Evolutionary conservation across 2,329 filamentous ascomycete genomes (phyloP).

Genomic region (Cercospora sp.): DNA sequence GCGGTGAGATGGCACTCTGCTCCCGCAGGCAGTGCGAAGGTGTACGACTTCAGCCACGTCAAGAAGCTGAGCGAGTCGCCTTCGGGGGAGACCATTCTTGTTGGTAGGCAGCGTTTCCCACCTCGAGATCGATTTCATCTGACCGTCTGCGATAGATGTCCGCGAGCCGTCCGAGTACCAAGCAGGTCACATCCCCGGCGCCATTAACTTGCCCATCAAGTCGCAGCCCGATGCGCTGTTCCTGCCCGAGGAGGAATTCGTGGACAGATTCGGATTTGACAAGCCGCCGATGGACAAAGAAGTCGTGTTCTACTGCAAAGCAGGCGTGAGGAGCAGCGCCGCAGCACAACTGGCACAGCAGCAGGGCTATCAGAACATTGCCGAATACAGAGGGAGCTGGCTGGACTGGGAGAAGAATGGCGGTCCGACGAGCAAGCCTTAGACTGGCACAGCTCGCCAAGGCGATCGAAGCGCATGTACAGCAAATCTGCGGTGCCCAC

Average conservation of each 20-base stretch:
- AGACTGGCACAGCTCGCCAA: not conserved
- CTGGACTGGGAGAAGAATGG: constrained; percentile 77
- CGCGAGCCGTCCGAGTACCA: constrained; percentile 70
- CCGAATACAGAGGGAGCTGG: constrained; percentile 75
- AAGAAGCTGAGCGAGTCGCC: constrained; percentile 40
- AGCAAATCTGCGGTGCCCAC: not conserved
- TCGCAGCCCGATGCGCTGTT: constrained; percentile 78
- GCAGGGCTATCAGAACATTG: constrained; percentile 71
- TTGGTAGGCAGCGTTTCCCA: constrained; percentile 28
- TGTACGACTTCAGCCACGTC: constrained; percentile 46
- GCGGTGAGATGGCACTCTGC: constrained; percentile 42
- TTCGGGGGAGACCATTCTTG: constrained; percentile 33
- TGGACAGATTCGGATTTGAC: constrained; percentile 75
- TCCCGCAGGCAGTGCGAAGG: constrained; percentile 36
- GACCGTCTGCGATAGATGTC: constrained; percentile 52
- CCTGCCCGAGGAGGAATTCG: constrained; percentile 74
- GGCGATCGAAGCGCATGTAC: not conserved
- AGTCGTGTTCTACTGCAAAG: constrained; percentile 89
- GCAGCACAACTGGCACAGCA: constrained; percentile 75
- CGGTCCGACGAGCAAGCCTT: constrained; percentile 54
- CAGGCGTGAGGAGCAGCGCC: constrained; percentile 76
- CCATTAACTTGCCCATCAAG: constrained; percentile 78
- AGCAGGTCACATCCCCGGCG: constrained; percentile 71
- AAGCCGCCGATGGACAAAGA: constrained; percentile 60
- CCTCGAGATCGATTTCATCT: not conserved